Evolutionary conservation across 257 asterid species (phyloP).

Genomic region (Scutellaria barbata): DNA sequence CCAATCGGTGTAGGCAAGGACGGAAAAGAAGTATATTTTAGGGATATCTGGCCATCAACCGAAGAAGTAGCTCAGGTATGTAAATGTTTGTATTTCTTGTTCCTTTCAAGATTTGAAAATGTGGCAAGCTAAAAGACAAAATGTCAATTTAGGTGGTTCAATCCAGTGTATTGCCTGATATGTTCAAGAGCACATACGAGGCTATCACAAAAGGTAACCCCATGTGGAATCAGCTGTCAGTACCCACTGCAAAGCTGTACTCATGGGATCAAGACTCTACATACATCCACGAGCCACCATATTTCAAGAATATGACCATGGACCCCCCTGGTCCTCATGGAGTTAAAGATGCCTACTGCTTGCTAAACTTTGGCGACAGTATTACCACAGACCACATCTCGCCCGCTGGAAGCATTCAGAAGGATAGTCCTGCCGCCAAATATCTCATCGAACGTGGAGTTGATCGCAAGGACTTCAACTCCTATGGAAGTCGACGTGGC

Average conservation of each 20-base stretch:
- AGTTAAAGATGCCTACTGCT: conserved; percentile 95
- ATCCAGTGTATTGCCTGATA: conserved; percentile 87
- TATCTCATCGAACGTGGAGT: conserved; percentile 78
- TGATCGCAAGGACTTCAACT: conserved; percentile 84
- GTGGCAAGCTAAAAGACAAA: conserved; percentile 19
- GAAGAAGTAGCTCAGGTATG: conserved; percentile 90
- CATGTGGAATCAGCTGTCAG: conserved; percentile 85
- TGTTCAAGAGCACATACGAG: conserved; percentile 91
- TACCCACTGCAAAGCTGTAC: conserved; percentile 66
- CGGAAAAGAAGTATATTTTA: conserved; percentile 81
- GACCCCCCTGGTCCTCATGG: conserved; percentile 92
- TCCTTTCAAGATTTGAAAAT: conserved; percentile 18
- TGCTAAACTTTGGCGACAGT: conserved; percentile 90
- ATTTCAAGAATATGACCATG: conserved; percentile 91
- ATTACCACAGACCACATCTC: conserved; percentile 96
- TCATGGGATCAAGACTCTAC: conserved; percentile 89
- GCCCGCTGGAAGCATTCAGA: conserved; percentile 94
- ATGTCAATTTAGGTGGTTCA: conserved; percentile 67
- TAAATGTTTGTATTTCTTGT: conserved; percentile 23
- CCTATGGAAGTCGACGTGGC: conserved; percentile 98
- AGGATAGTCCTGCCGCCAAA: conserved; percentile 95
- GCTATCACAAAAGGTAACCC: conserved; percentile 86
- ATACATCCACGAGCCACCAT: conserved; percentile 96
- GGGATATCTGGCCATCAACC: conserved; percentile 93
- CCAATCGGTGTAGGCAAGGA: conserved; percentile 90